Percentiles rank a stretch among this genome's conserved stretches.
phyloP scores from a whole-genome alignment of 1,284 basidiomycete genomes.

The Limonomyces culmigenus region DNA sequence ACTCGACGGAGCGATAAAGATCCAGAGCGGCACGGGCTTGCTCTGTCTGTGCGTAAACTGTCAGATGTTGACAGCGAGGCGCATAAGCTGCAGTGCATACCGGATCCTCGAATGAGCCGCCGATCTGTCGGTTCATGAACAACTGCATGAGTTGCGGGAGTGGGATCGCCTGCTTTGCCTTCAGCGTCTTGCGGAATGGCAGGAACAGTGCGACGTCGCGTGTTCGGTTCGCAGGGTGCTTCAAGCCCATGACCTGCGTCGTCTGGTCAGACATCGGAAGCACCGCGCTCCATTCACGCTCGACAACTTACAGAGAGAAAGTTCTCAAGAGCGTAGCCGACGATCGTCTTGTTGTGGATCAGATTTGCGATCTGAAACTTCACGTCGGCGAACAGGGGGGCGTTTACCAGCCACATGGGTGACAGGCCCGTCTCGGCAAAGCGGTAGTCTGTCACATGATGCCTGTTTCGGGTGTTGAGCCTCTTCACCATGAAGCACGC shows the following conservation, averaged over 20 bases:
- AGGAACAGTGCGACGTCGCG: conserved; percentile 39
- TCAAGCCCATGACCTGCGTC: conserved; percentile 29
- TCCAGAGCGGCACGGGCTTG: conserved; percentile 33
- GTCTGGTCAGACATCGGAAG: conserved; percentile 1
- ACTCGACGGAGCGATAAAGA: conserved; percentile 35
- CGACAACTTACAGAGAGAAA: conserved; percentile 28
- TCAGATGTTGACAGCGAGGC: not conserved
- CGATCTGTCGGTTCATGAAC: conserved; percentile 34
- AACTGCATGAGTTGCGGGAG: conserved; percentile 27
- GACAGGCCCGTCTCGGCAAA: conserved; percentile 28
- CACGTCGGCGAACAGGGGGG: conserved; percentile 28
- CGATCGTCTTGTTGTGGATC: conserved; percentile 29
- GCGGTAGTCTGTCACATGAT: conserved; percentile 30
- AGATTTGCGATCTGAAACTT: conserved; percentile 25
- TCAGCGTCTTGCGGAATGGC: conserved; percentile 30
- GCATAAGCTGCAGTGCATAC: conserved; percentile 16
- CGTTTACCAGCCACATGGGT: conserved; percentile 21
- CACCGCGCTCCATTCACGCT: too few species aligned
- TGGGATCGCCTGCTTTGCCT: conserved; percentile 20
- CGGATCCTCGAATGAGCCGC: conserved; percentile 28
- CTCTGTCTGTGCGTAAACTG: conserved; percentile 22
- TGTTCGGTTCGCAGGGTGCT: conserved; percentile 34
- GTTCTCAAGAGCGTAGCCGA: conserved; percentile 37
- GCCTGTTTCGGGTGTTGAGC: conserved; percentile 14
- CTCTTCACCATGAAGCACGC: conserved; percentile 1